These are phyloP conservation scores for Nematodospora anomalae DNA, from an alignment of 1,139 yeast species.

Conservation along the genomic window DNA sequence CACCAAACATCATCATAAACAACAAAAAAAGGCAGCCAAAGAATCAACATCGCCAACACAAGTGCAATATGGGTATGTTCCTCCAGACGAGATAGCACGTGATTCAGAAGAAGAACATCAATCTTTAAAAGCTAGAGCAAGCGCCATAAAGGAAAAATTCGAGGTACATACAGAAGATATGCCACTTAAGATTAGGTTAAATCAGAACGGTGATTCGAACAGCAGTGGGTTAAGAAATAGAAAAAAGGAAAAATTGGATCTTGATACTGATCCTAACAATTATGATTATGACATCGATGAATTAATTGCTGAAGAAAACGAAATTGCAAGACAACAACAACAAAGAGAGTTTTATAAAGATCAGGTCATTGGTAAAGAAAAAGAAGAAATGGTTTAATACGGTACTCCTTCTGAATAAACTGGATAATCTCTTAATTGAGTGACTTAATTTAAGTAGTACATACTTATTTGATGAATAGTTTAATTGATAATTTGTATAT, in stretches of 20 bases:
- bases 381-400: constrained; percentile 30
- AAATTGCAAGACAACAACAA: constrained; percentile 21
- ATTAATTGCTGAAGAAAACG: constrained; percentile 30
- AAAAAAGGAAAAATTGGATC: constrained; percentile 32
- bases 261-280: constrained; percentile 37
- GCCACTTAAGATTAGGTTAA: constrained; percentile 38
- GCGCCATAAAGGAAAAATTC: constrained; percentile 32
- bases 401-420: too few relatives aligned
- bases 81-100: constrained; percentile 38
- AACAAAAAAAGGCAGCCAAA: constrained; percentile 9
- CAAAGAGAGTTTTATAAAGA: constrained; percentile 27
- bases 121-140: constrained; percentile 22
- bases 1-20: constrained; percentile 14
- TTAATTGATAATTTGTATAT: not conserved
- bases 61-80: constrained; percentile 31
- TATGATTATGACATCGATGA: constrained; percentile 34
- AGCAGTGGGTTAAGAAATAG: constrained; percentile 18
- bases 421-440: too few relatives aligned
- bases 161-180: constrained; percentile 40
- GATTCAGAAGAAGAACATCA: constrained; percentile 13
- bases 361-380: constrained; percentile 30
- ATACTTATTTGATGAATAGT: not conserved
- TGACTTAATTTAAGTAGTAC: too few relatives aligned
- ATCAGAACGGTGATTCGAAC: constrained; percentile 19
- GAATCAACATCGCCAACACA: constrained; percentile 4